phyloP scores from a whole-genome alignment of 2,329 filamentous ascomycete species.

The Phialemoniopsis sp. region DNA sequence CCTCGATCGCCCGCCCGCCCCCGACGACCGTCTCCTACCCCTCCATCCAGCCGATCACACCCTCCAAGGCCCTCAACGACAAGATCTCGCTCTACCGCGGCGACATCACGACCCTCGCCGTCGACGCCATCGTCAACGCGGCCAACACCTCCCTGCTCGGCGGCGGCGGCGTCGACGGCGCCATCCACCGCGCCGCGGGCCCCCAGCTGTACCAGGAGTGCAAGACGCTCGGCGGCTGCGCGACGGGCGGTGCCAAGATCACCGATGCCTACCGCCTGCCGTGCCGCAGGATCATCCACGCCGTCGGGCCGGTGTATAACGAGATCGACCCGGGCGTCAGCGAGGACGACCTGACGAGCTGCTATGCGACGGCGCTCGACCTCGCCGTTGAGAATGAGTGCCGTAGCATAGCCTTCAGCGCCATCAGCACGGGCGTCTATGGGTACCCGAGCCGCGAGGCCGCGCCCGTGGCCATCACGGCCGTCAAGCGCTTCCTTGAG shows the following conservation, averaged over 20 bases:
- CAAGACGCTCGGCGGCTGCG: constrained; percentile 64
- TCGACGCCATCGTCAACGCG: constrained; percentile 89
- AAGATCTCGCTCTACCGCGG: constrained; percentile 66
- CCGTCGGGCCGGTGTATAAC: constrained; percentile 79
- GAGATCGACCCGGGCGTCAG: constrained; percentile 30
- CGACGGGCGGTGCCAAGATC: constrained; percentile 76
- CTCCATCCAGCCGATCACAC: constrained; percentile 13
- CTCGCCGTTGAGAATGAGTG: constrained; percentile 66
- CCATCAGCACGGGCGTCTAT: constrained; percentile 85
- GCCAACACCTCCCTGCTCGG: constrained; percentile 76
- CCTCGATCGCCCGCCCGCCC: constrained; percentile 6
- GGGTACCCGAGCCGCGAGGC: constrained; percentile 77
- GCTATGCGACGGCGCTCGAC: constrained; percentile 70
- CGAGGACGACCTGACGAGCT: constrained; percentile 45
- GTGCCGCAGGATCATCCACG: constrained; percentile 77
- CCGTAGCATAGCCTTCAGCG: constrained; percentile 75
- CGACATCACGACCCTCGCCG: constrained; percentile 76
- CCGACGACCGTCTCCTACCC: constrained; percentile 13
- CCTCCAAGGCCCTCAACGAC: constrained; percentile 59
- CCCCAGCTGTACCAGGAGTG: constrained; percentile 66
- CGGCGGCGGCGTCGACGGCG: constrained; percentile 86
- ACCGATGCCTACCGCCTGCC: constrained; percentile 75
- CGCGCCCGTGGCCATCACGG: constrained; percentile 63
- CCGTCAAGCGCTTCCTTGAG: constrained; percentile 53
- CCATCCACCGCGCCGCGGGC: constrained; percentile 83